Evolutionary conservation across 805 yeast species (phyloP).

Genomic region (Nakazawaea molendinolei): DNA sequence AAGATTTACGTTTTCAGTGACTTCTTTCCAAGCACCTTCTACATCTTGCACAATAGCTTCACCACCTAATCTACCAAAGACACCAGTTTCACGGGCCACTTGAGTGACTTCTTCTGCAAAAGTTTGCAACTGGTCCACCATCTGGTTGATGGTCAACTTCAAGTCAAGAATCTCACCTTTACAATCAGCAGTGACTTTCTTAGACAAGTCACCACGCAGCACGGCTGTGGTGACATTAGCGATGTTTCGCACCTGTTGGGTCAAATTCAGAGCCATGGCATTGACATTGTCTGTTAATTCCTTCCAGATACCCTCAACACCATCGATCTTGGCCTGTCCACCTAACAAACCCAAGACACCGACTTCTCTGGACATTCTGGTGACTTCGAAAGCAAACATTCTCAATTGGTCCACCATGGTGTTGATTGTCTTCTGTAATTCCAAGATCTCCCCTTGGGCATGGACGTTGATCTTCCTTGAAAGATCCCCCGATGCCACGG

Average conservation of each 20-base stretch:
- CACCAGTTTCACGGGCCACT: conserved; percentile 83
- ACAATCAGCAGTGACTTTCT: conserved; percentile 82
- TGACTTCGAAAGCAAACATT: conserved; percentile 79
- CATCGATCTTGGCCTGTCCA: conserved; percentile 77
- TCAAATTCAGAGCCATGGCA: conserved; percentile 83
- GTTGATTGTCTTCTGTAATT: conserved; percentile 79
- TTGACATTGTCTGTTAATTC: conserved; percentile 82
- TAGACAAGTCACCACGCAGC: conserved; percentile 75
- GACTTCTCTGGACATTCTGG: conserved; percentile 82
- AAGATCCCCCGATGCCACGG: conserved; percentile 83
- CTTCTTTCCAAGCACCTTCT: conserved; percentile 84
- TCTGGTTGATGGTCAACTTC: conserved; percentile 75
- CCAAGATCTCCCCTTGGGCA: conserved; percentile 86
- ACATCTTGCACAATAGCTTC: conserved; percentile 83
- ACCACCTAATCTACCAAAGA: conserved; percentile 82
- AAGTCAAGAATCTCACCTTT: conserved; percentile 74
- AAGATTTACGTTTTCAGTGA: conserved; percentile 81
- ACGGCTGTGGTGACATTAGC: conserved; percentile 87
- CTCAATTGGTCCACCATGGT: conserved; percentile 84
- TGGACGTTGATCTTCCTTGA: conserved; percentile 81
- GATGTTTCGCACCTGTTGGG: conserved; percentile 82
- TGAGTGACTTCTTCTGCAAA: conserved; percentile 81
- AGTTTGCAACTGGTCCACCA: conserved; percentile 83
- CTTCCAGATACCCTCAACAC: conserved; percentile 84
- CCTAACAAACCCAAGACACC: conserved; percentile 88